A percentile compares a stretch with the other conserved stretches of the same genome.
These are phyloP conservation scores for Castanea mollissima DNA, from an alignment of 306 rosid genomes.

Conservation along the genomic window DNA sequence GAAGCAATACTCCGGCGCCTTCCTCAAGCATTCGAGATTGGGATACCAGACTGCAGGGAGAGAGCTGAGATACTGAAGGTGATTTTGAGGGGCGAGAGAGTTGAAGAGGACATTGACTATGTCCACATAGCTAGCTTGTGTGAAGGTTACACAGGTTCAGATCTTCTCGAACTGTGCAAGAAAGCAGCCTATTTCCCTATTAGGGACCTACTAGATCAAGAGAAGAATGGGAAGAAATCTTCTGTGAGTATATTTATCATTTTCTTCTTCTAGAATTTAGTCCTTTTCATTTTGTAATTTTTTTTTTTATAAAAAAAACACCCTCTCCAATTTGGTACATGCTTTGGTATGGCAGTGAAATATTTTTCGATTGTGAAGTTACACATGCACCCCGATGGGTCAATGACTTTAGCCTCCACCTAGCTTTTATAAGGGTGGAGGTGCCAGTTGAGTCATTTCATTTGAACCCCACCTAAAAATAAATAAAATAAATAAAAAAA, in stretches of 20 bases:
- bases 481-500: too few species aligned
- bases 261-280: conserved; percentile 2
- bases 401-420: too few species aligned
- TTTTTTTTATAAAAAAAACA: too few species aligned
- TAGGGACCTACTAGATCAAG: conserved; percentile 75
- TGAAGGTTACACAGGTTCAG: conserved; percentile 92
- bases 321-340: background rate
- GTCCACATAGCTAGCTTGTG: conserved; percentile 56
- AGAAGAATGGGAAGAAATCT: conserved; percentile 65
- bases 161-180: conserved; percentile 93
- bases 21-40: conserved; percentile 97
- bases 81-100: conserved; percentile 69
- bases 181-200: conserved; percentile 93
- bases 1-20: conserved; percentile 99
- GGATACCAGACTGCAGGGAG: conserved; percentile 70
- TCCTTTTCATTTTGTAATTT: background rate
- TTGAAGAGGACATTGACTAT: conserved; percentile 60
- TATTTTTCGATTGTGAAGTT: too few species aligned
- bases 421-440: too few species aligned
- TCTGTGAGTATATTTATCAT: conserved; percentile 52
- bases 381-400: too few species aligned
- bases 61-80: conserved; percentile 86
- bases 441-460: background rate
- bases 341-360: background rate
- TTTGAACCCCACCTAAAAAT: background rate